phyloP scores from a whole-genome alignment of 1,139 yeast species.

The Kazachstania sp. region DNA sequence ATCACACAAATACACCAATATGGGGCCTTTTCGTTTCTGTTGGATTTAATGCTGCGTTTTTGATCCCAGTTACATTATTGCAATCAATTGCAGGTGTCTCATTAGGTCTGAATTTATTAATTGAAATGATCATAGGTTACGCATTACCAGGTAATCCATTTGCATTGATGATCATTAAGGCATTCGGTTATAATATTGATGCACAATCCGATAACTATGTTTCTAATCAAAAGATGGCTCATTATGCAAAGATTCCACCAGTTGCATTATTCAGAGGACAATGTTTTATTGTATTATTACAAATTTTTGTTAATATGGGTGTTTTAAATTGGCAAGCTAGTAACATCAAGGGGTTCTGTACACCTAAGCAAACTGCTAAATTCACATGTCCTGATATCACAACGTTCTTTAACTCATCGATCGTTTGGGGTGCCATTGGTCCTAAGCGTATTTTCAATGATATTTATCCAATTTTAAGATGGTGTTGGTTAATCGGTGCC shows the following conservation, averaged over 20 bases:
- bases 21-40: slow-evolving; percentile 52
- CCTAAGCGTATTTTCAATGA: slow-evolving; percentile 49
- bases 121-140: slow-evolving; percentile 54
- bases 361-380: slow-evolving; percentile 34
- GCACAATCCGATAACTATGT: slow-evolving; percentile 55
- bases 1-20: slow-evolving; percentile 37
- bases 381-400: slow-evolving; percentile 41
- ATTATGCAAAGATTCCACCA: slow-evolving; percentile 54
- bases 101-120: slow-evolving; percentile 50
- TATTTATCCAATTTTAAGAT: slow-evolving; percentile 42
- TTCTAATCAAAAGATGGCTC: slow-evolving; percentile 51
- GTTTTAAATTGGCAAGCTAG: slow-evolving; percentile 46
- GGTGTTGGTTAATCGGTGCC: slow-evolving; percentile 48
- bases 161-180: slow-evolving; percentile 52
- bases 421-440: slow-evolving; percentile 60
- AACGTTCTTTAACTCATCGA: slow-evolving; percentile 45
- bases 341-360: slow-evolving; percentile 42
- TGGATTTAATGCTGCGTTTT: slow-evolving; percentile 45
- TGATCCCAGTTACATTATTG: slow-evolving; percentile 43
- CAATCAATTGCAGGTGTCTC: slow-evolving; percentile 47
- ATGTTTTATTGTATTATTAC: slow-evolving; percentile 38
- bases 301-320: slow-evolving; percentile 44
- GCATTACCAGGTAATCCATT: slow-evolving; percentile 56
- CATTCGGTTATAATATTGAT: slow-evolving; percentile 51
- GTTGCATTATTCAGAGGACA: slow-evolving; percentile 54